These are phyloP conservation scores for Thalassiosira livingstoniorum DNA, from an alignment of 352 stramenopile genomes.

Conservation along the genomic window DNA sequence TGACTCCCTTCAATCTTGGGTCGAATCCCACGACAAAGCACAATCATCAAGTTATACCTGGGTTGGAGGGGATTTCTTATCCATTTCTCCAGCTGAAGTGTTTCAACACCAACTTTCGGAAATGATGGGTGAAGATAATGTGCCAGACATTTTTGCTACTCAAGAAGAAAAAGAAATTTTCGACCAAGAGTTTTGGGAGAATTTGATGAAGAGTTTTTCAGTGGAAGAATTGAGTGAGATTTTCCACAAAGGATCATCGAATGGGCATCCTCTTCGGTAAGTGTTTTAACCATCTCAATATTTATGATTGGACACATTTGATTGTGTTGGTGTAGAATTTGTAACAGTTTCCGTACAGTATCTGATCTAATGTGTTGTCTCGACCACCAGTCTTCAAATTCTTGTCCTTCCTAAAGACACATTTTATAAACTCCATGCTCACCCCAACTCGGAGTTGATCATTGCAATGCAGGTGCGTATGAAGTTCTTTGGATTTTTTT, in stretches of 20 bases:
- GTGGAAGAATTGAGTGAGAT: slow-evolving; percentile 11
- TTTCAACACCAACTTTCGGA: slow-evolving; percentile 26
- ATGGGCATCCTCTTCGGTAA: slow-evolving; percentile 36
- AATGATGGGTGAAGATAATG: slow-evolving; percentile 13
- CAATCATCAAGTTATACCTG: slow-evolving; percentile 8
- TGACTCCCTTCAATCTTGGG: slow-evolving; percentile 17
- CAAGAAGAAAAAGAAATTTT: slow-evolving; percentile 23
- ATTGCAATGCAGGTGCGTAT: slow-evolving; percentile 25
- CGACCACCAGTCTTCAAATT: slow-evolving; percentile 33
- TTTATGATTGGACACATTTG: too few relatives aligned
- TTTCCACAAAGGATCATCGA: slow-evolving; percentile 18
- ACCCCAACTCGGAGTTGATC: slow-evolving; percentile 24
- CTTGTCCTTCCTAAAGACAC: slow-evolving; percentile 18
- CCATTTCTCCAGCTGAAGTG: slow-evolving; percentile 18
- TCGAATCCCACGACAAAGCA: slow-evolving; percentile 16
- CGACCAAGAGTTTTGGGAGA: slow-evolving; percentile 25
- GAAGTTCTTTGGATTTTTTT: slow-evolving; percentile 9
- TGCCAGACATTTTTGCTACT: slow-evolving; percentile 23
- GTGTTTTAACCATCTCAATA: too few relatives aligned
- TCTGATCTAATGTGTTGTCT: too few relatives aligned
- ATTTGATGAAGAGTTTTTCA: slow-evolving; percentile 21
- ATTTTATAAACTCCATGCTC: slow-evolving; percentile 20
- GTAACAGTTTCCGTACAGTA: too few relatives aligned
- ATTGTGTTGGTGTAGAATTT: too few relatives aligned
- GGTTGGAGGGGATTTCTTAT: slow-evolving; percentile 21